Percentiles rank a stretch among this genome's conserved stretches.
phyloP scores from a whole-genome alignment of 768 basidiomycete species.

The Rhodotorula babjevae region DNA sequence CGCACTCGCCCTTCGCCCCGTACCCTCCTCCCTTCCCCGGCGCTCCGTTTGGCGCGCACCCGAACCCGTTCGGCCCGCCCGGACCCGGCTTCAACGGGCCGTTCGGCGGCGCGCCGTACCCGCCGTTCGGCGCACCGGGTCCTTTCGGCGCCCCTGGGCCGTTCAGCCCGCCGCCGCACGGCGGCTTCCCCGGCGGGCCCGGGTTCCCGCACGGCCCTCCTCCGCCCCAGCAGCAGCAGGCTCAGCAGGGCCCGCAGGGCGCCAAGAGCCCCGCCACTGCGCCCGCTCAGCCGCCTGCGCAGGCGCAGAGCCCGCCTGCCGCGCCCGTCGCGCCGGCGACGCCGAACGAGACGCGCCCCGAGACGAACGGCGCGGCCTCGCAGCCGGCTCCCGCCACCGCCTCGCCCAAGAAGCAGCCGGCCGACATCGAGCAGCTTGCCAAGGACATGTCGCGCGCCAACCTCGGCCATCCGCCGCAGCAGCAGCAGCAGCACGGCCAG shows the following conservation, averaged over 20 bases:
- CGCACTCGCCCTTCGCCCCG: conserved; percentile 11
- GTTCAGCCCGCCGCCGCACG: conserved; percentile 5
- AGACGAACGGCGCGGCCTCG: conserved; percentile 13
- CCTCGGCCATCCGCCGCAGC: conserved; percentile 1
- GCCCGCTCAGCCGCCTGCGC: neutral
- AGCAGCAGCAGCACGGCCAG: neutral
- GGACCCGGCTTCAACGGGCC: conserved; percentile 6
- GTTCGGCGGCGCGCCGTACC: neutral
- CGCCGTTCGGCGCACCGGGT: neutral
- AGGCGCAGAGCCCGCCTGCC: neutral
- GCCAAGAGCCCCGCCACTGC: conserved; percentile 8
- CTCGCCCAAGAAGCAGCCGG: conserved; percentile 10
- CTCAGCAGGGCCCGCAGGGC: neutral
- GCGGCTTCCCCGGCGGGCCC: neutral
- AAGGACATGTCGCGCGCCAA: conserved; percentile 31
- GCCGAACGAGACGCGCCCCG: conserved; percentile 22
- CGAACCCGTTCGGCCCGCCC: conserved; percentile 17
- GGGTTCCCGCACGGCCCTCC: neutral
- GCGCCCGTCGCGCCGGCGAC: conserved; percentile 3
- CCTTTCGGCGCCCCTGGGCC: conserved; percentile 6
- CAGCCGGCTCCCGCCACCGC: neutral
- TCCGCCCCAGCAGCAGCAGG: conserved; percentile 1
- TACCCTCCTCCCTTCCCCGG: conserved; percentile 15
- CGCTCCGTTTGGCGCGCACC: conserved; percentile 10
- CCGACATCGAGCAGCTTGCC: conserved; percentile 37